Evolutionary conservation across 2,329 filamentous ascomycete genomes (phyloP), one percentile per base, ranked within the genome.

Genomic region (Diaporthe sp.): DNA sequence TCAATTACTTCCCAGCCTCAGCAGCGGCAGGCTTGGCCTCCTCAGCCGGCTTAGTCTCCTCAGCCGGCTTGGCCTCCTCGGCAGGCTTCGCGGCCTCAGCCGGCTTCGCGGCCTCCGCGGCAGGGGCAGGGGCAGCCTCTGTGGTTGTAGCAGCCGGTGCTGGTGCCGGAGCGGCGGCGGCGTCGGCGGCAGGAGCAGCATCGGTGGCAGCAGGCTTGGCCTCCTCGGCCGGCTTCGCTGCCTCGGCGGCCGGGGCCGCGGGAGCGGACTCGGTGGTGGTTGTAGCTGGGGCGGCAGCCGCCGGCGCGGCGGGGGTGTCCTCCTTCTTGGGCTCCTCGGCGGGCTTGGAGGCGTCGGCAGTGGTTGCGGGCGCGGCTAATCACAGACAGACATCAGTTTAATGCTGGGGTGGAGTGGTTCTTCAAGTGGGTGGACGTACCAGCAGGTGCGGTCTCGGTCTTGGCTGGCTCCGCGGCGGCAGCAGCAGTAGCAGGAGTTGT

Each of bases 361-460:
- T 59, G 46, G 73, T 46, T 42, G 74, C 79, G 71, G 79, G 74
- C 53, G 76, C 69, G 67, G 76, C 75, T 72, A 34, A 37, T 46
- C 53, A 61, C 58, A 74, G 39, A 74, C 49, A 75, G 53, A 25
- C 15, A 28, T 25, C 34, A 46, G 59, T 39, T 34, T 12, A 44
- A 15, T 67, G 25, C n/a, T 46, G 9, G 31, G 25, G 55, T 28
- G 12, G 22, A 19, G 44, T 68, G 19, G 44, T 44, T 19, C 31
- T 61, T 74, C 42, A 25, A 15, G 9, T 39, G 10, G 34, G 15
- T 22, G 15, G n/a, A 79, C 81, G 80, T 79, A 84, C 81, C 78
- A 77, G 80, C 78, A n/a, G 78, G 77, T 75, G 80, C 79, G 53
- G 81, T 79, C 79, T 85, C 83, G 9, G 84, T 82, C 81, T 83